These are phyloP conservation scores for Microascus cirrosus DNA, from an alignment of 2,329 filamentous ascomycete species.

Conservation along the genomic window DNA sequence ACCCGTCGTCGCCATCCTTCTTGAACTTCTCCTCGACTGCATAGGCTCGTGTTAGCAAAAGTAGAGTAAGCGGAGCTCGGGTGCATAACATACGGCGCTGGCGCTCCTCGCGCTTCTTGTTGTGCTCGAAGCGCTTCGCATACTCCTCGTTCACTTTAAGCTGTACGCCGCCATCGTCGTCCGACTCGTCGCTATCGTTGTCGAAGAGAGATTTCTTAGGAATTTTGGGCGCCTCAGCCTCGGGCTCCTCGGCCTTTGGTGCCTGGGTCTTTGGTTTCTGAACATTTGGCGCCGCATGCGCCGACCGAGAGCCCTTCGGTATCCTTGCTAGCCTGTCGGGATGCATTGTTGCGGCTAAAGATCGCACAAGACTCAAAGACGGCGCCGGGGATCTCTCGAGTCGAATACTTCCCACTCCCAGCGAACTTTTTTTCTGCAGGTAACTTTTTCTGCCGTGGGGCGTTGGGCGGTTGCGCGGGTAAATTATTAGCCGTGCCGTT, in stretches of 20 bases:
- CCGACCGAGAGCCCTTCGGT: neutral
- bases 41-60: neutral
- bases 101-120: slow-evolving; percentile 89
- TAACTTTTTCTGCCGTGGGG: slow-evolving; percentile 3
- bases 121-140: slow-evolving; percentile 83
- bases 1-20: slow-evolving; percentile 27
- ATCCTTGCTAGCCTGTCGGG: slow-evolving; percentile 2
- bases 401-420: neutral
- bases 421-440: neutral
- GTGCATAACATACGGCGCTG: slow-evolving; percentile 46
- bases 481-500: neutral
- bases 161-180: slow-evolving; percentile 24
- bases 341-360: neutral
- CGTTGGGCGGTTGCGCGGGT: neutral
- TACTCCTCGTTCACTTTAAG: slow-evolving; percentile 86
- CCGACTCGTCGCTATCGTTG: slow-evolving; percentile 28
- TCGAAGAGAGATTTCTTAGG: slow-evolving; percentile 42
- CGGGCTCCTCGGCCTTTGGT: neutral
- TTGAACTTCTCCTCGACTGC: slow-evolving; percentile 78
- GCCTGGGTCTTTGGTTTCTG: slow-evolving; percentile 8
- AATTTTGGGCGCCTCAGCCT: slow-evolving; percentile 12
- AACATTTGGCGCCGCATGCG: neutral
- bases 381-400: neutral
- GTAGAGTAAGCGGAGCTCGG: neutral
- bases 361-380: neutral